Conservation (phyloP, 768 basidiomycete species). For the Trametes meyenii region DNA sequence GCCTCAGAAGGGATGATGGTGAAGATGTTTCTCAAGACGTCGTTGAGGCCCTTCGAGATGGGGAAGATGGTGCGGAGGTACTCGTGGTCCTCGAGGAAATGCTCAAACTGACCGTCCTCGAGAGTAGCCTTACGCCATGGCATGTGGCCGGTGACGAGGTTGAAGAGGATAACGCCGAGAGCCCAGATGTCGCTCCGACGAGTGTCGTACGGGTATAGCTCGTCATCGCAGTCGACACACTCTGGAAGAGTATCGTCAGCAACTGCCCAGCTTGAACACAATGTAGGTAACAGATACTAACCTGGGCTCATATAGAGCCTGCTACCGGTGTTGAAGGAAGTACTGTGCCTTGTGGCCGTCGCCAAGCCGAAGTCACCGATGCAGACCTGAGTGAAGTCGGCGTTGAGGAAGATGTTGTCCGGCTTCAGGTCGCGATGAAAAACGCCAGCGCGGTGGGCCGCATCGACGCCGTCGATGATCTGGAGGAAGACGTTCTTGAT, state of each 20-base stretch:
- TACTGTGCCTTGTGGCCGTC: conserved; percentile 41
- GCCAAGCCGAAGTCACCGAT: conserved; percentile 50
- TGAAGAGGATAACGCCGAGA: conserved; percentile 78
- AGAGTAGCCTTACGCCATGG: conserved; percentile 76
- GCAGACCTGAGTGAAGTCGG: conserved; percentile 41
- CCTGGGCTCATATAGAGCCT: conserved; percentile 74
- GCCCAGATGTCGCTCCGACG: conserved; percentile 74
- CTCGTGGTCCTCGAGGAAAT: conserved; percentile 62
- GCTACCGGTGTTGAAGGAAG: conserved; percentile 61
- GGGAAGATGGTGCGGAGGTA: conserved; percentile 71
- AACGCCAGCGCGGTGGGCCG: conserved; percentile 51
- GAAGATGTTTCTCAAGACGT: conserved; percentile 60
- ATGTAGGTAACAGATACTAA: conserved; percentile 33
- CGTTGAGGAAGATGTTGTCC: conserved; percentile 50
- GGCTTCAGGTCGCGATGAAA: conserved; percentile 64
- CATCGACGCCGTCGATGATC: conserved; percentile 53
- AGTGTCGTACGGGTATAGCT: conserved; percentile 56
- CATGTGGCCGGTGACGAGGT: conserved; percentile 76
- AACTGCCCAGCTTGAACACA: conserved; percentile 9
- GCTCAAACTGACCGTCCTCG: conserved; percentile 67
- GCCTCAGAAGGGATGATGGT: conserved; percentile 22
- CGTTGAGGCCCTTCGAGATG: conserved; percentile 67
- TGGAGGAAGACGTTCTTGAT: conserved; percentile 54
- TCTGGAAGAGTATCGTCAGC: conserved; percentile 42
- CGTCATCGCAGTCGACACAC: conserved; percentile 50